A percentile compares a stretch with the other conserved stretches of the same genome.
phyloP scores from a whole-genome alignment of 495 filamentous ascomycete genomes.

The Xylaria longipes region DNA sequence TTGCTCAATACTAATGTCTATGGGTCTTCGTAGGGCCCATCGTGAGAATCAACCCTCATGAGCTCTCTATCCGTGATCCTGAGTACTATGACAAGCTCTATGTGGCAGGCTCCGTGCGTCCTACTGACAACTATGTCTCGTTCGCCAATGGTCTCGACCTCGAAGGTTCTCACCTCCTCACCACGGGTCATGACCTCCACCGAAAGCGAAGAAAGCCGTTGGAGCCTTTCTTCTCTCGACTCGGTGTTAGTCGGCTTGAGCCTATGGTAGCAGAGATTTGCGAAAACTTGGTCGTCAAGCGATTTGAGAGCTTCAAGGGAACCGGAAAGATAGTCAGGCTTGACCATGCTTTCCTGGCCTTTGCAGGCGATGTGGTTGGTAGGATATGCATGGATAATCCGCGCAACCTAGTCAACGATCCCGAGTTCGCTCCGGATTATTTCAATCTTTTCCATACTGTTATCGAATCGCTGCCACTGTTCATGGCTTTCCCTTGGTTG shows the following conservation, averaged over 20 bases:
- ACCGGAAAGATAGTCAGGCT: conserved; percentile 32
- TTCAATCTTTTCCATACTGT: conserved; percentile 24
- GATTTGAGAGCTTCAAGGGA: neutral
- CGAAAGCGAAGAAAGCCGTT: conserved; percentile 28
- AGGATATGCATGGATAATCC: conserved; percentile 30
- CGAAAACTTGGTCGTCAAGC: neutral
- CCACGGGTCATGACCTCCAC: conserved; percentile 30
- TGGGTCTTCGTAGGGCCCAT: conserved; percentile 49
- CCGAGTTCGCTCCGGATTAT: conserved; percentile 1
- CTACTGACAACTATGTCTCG: neutral
- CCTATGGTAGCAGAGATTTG: conserved; percentile 24
- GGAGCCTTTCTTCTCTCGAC: conserved; percentile 32
- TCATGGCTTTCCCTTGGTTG: conserved; percentile 31
- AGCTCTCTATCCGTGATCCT: conserved; percentile 57
- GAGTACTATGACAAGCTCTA: conserved; percentile 47
- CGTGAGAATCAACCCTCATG: conserved; percentile 57
- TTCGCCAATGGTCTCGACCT: conserved; percentile 12
- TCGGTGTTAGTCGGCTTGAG: conserved; percentile 26
- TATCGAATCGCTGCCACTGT: conserved; percentile 22
- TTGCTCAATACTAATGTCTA: neutral
- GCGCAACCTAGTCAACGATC: conserved; percentile 20
- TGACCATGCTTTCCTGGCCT: conserved; percentile 37
- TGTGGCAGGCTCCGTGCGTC: conserved; percentile 11
- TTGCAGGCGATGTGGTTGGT: conserved; percentile 32
- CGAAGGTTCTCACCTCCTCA: conserved; percentile 25